These are phyloP conservation scores for Lentinula novae-zelandiae DNA, from an alignment of 1,284 basidiomycete species.

Conservation along the genomic window DNA sequence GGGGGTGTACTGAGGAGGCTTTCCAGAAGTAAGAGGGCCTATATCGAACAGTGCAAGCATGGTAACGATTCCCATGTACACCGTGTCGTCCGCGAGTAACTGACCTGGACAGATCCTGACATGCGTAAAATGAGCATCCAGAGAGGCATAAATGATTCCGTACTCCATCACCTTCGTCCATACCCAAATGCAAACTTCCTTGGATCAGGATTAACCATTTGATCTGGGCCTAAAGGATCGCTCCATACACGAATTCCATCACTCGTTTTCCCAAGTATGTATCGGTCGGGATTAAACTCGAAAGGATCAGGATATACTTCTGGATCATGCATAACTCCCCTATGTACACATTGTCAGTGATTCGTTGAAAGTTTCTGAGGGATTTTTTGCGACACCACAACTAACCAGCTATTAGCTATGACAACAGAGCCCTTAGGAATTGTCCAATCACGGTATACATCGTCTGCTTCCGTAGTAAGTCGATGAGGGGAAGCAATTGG, in stretches of 20 bases:
- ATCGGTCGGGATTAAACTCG: constrained; percentile 7
- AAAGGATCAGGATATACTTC: constrained; percentile 5
- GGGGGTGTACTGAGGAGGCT: neutral
- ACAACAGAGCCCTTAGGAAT: constrained; percentile 6
- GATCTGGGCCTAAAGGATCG: neutral
- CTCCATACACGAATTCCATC: neutral
- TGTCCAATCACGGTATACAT: constrained; percentile 3
- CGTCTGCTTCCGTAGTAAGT: neutral
- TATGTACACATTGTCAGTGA: neutral
- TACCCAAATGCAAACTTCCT: constrained; percentile 7
- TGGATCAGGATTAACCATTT: constrained; percentile 4
- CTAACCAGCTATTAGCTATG: constrained; percentile 6
- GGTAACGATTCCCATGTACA: neutral
- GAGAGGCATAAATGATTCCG: neutral
- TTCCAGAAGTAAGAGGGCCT: neutral
- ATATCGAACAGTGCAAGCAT: constrained; percentile 2
- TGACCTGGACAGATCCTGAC: constrained; percentile 6
- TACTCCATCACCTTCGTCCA: constrained; percentile 2
- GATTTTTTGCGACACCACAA: neutral
- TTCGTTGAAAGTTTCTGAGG: neutral
- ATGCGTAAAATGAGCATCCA: neutral
- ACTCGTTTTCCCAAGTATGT: neutral
- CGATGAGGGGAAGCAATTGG: constrained; percentile 6
- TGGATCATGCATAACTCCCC: constrained; percentile 6
- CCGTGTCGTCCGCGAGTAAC: neutral